Evolutionary conservation across 352 stramenopile genomes (phyloP).

Genomic region (Phytopythium delawarense): DNA sequence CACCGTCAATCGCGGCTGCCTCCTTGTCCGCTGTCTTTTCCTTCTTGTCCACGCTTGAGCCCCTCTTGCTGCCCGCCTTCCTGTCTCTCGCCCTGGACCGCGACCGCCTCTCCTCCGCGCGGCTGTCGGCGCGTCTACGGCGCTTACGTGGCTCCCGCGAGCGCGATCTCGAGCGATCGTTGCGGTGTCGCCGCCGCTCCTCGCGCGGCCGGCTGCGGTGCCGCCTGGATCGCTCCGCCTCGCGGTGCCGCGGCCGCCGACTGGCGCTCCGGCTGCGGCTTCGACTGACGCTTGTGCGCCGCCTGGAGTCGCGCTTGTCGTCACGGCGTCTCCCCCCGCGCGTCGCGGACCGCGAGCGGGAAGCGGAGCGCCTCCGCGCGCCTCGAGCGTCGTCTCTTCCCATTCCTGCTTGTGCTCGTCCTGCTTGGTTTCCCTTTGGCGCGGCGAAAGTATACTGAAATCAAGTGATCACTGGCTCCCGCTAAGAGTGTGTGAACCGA

Average conservation of each 20-base stretch:
- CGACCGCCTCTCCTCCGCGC: constrained; percentile 2
- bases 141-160: constrained; percentile 1
- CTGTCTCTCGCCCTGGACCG: background rate
- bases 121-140: background rate
- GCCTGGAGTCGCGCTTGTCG: background rate
- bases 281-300: background rate
- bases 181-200: background rate
- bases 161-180: constrained; percentile 1
- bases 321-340: background rate
- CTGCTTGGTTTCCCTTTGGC: background rate
- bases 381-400: background rate
- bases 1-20: background rate
- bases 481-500: background rate
- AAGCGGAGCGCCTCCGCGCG: background rate
- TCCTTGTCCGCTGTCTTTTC: background rate
- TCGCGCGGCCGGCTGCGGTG: background rate
- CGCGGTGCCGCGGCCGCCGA: background rate
- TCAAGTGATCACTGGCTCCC: background rate
- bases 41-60: constrained; percentile 2
- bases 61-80: background rate
- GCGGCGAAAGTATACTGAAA: background rate
- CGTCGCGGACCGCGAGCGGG: background rate
- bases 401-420: background rate
- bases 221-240: constrained; percentile 1
- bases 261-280: constrained; percentile 1